A percentile compares a stretch with the other conserved stretches of the same genome.
Conservation (phyloP, 495 filamentous ascomycete species). For the Podospora comata region DNA sequence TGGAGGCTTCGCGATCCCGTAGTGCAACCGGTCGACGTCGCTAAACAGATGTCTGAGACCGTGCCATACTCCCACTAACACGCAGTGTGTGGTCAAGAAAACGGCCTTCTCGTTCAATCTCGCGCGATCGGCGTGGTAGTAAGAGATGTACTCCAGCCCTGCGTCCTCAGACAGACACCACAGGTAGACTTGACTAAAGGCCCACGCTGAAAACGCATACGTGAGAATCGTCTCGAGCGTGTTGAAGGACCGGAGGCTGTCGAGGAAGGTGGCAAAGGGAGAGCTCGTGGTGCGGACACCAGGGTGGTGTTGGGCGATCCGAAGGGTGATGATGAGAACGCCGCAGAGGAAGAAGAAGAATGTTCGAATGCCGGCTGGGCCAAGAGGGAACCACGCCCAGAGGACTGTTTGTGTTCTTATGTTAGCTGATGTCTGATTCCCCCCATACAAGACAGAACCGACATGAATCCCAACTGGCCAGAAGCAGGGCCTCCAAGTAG, state of each 20-base stretch:
- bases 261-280: constrained; percentile 58
- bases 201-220: constrained; percentile 73
- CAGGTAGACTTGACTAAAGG: constrained; percentile 80
- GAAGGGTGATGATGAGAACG: constrained; percentile 67
- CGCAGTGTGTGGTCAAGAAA: constrained; percentile 69
- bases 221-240: constrained; percentile 65
- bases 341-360: constrained; percentile 70
- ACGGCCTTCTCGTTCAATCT: constrained; percentile 85
- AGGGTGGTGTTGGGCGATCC: constrained; percentile 80
- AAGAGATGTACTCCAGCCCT: constrained; percentile 68
- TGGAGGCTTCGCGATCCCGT: constrained; percentile 41
- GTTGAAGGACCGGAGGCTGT: constrained; percentile 52
- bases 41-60: constrained; percentile 63
- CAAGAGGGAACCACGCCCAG: constrained; percentile 84
- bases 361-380: constrained; percentile 70
- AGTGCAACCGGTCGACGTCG: constrained; percentile 68
- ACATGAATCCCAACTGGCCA: constrained; percentile 71
- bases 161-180: constrained; percentile 65
- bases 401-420: constrained; percentile 34
- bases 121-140: constrained; percentile 62
- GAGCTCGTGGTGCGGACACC: constrained; percentile 68
- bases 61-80: constrained; percentile 66
- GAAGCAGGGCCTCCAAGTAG: constrained; percentile 68
- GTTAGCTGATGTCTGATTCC: not conserved
- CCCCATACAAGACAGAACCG: constrained; percentile 27